Evolutionary conservation across 148 eudicot genomes (phyloP).

Genomic region (Tetragonia tetragonoides): DNA sequence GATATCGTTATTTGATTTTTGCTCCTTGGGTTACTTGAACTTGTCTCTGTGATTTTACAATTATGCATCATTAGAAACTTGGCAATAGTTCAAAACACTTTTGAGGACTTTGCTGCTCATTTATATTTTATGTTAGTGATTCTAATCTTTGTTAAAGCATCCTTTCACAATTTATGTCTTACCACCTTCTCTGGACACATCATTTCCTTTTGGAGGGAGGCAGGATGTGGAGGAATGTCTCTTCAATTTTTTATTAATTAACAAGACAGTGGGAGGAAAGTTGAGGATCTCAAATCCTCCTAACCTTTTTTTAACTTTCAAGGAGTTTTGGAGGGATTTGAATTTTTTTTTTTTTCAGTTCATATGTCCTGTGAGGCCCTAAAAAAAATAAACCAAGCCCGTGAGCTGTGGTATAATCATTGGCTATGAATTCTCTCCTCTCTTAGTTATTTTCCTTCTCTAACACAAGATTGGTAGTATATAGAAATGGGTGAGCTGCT

Average conservation of each 20-base stretch:
- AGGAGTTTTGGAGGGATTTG: constrained; percentile 3
- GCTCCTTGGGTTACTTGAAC: no score
- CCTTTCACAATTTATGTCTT: no score
- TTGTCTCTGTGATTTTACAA: no score
- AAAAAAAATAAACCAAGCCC: neutral
- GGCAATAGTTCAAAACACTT: no score
- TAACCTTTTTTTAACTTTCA: no score
- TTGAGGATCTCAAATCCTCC: neutral
- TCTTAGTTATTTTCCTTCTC: neutral
- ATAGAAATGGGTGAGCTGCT: neutral
- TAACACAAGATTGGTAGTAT: neutral
- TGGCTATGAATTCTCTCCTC: neutral
- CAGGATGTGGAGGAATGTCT: neutral
- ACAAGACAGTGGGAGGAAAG: neutral
- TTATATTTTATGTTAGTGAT: no score
- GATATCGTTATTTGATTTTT: no score
- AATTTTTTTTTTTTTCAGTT: neutral
- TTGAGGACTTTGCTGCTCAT: no score
- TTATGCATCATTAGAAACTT: no score
- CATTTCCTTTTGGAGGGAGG: no score
- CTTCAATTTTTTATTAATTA: neutral
- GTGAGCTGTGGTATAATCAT: neutral
- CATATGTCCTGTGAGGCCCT: neutral
- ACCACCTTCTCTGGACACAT: no score
- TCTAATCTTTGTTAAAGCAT: no score